Evolutionary conservation across 2,329 filamentous ascomycete genomes (phyloP).

Genomic region (Leptosphaerulina australis): DNA sequence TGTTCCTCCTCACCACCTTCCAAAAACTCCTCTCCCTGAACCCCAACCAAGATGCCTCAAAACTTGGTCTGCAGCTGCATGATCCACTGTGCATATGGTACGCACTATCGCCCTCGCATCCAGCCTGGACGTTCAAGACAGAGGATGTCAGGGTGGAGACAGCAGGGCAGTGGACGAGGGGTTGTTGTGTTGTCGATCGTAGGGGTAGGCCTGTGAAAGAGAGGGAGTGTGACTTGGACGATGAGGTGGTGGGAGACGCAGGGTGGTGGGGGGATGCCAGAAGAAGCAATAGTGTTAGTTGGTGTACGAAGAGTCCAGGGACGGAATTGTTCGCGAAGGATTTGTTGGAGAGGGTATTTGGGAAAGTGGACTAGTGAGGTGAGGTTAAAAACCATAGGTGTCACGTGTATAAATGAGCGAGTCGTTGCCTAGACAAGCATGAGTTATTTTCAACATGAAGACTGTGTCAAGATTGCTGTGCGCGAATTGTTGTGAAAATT

Average conservation of each 20-base stretch:
- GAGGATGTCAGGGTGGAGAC: slow-evolving; percentile 91
- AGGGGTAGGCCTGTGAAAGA: slow-evolving; percentile 63
- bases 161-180: slow-evolving; percentile 89
- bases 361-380: slow-evolving; percentile 20
- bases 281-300: slow-evolving; percentile 79
- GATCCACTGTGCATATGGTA: slow-evolving; percentile 54
- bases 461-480: not conserved
- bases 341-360: slow-evolving; percentile 71
- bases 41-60: slow-evolving; percentile 41
- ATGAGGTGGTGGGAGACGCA: slow-evolving; percentile 70
- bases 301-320: slow-evolving; percentile 73
- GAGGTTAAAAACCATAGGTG: not conserved
- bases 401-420: not conserved
- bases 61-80: slow-evolving; percentile 53
- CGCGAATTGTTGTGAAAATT: not conserved
- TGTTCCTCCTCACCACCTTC: slow-evolving; percentile 56
- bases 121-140: slow-evolving; percentile 46
- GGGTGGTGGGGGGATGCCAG: slow-evolving; percentile 74
- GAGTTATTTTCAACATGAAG: not conserved
- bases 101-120: slow-evolving; percentile 25
- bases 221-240: slow-evolving; percentile 38
- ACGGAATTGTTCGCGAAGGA: slow-evolving; percentile 69
- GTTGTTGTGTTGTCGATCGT: slow-evolving; percentile 85
- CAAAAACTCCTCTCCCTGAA: slow-evolving; percentile 52
- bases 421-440: not conserved